Base-by-base conservation (phyloP, 768 basidiomycete species). In the Lactarius evosmus region DNA sequence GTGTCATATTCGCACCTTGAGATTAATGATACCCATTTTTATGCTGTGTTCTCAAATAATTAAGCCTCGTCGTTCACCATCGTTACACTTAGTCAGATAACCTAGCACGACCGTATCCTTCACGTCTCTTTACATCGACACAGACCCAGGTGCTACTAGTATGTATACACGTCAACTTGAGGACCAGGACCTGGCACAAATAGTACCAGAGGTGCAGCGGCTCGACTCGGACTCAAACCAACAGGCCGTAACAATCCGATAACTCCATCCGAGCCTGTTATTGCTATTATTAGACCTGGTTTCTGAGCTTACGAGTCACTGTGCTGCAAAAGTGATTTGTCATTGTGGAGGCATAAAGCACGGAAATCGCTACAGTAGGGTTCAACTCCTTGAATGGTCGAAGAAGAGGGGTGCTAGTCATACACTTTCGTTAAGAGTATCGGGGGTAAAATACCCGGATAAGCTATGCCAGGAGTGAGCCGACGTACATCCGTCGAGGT, bases 1-100 rank as follows among this genome's bases (percentile, higher is more conserved):
- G 49, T 25, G 40, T 36, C 56, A 36, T 49, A 58, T 58, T 17
- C 16, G 38, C 14, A 38, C 16, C 16, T 17, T 54, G 25, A 38
- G 40, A 58, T 54, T 58, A 62, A 57, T 30, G 52, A 63, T 58
- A 63, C 62, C 50, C 56, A n/a, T 25, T 41, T 41, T 27, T 40
- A 40, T 46, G 32, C 41, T 63, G 19, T 17, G 25, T 53, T 19
- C 14, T 38, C 38, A 17, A 38, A 38, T 38, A 38, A 38, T 17
- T 1, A 17, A 38, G 16, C 16, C 14, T 38, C 38, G 38, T 38
- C 16, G 38, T 14, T 38, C 16, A 38, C 36, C 16, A 16, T 38
- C 16, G 38, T 17, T 38, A 14, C 38, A 14, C 36, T 38, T 38
- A 16, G 36, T 16, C 36, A 16, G 36, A 38, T 38, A 16, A 38